These are phyloP conservation scores for Aspergillus sergii DNA, from an alignment of 2,329 filamentous ascomycete genomes.

Conservation along the genomic window DNA sequence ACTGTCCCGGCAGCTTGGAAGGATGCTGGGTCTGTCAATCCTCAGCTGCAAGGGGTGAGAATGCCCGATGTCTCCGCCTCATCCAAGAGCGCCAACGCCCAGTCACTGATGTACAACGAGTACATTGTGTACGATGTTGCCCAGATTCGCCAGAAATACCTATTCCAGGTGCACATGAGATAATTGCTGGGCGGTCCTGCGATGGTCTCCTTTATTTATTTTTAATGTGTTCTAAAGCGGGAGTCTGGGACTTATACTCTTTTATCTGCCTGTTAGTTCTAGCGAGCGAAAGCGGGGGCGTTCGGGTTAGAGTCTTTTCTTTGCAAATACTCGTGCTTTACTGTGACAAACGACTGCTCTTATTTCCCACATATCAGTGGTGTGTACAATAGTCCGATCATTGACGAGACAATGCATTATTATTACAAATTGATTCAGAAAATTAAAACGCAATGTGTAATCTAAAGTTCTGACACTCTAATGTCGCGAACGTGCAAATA, in stretches of 20 bases:
- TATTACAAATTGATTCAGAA: not conserved
- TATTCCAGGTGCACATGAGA: slow-evolving; percentile 47
- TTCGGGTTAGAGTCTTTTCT: not conserved
- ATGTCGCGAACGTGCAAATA: not conserved
- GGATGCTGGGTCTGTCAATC: slow-evolving; percentile 69
- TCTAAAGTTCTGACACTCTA: not conserved
- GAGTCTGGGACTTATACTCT: not conserved
- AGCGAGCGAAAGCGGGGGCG: not conserved
- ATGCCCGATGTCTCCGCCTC: slow-evolving; percentile 52
- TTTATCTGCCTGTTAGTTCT: not conserved
- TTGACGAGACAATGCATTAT: not conserved
- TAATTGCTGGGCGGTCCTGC: slow-evolving; percentile 5
- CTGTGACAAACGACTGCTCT: too few species aligned
- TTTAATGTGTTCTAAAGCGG: not conserved
- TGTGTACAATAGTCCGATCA: not conserved
- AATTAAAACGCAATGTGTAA: not conserved
- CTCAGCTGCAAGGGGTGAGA: slow-evolving; percentile 65
- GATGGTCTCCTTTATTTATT: not conserved
- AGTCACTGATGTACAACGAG: slow-evolving; percentile 43
- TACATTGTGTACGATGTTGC: slow-evolving; percentile 54
- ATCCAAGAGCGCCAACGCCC: not conserved
- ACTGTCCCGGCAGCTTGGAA: slow-evolving; percentile 72
- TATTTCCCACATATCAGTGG: not conserved
- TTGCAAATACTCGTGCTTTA: not conserved
- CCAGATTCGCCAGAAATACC: slow-evolving; percentile 50